Evolutionary conservation across 2,329 filamentous ascomycete species (phyloP).

Genomic region (Aureobasidium namibiae): DNA sequence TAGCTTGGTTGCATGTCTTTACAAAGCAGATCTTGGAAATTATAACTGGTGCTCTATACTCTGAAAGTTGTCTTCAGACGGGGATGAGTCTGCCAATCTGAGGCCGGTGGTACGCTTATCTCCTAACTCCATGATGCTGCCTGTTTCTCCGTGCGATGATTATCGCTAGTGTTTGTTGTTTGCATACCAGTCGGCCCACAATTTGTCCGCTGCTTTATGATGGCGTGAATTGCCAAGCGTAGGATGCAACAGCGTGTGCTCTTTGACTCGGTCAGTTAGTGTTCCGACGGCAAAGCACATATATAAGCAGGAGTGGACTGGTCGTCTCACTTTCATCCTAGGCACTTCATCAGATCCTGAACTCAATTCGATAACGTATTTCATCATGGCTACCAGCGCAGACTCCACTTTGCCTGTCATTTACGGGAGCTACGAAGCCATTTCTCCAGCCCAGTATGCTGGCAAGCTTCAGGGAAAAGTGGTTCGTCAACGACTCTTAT

Average conservation of each 20-base stretch:
- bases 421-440: slow-evolving; percentile 17
- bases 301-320: neutral
- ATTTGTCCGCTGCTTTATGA: neutral
- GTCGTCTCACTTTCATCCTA: neutral
- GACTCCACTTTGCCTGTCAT: neutral
- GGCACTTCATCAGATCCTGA: neutral
- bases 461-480: slow-evolving; percentile 20
- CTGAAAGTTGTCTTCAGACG: no score
- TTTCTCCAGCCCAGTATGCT: slow-evolving; percentile 16
- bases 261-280: neutral
- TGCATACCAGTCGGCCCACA: neutral
- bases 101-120: neutral
- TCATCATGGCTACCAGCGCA: neutral
- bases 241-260: neutral
- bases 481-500: slow-evolving; percentile 5
- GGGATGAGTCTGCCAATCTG: no score
- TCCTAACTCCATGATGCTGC: neutral
- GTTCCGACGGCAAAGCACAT: neutral
- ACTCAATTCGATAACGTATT: neutral
- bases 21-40: no score
- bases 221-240: neutral
- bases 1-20: no score
- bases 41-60: no score
- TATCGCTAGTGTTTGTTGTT: neutral
- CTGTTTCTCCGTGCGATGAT: neutral